Evolutionary conservation across 768 basidiomycete species (phyloP).

Genomic region (Lactarius akahatsu): DNA sequence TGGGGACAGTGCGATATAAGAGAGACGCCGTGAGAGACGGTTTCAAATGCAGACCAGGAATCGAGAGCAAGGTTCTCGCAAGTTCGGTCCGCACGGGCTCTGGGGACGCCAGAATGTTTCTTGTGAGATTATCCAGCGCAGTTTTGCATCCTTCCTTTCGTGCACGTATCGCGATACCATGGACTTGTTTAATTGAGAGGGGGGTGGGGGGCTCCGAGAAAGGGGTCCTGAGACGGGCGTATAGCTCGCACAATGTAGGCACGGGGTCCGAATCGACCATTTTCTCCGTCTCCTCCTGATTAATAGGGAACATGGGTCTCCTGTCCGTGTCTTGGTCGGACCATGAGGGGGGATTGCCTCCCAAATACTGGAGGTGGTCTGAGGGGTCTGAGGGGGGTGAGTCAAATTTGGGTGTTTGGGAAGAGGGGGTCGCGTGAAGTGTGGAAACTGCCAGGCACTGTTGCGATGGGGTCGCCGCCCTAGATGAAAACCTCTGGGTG

Average conservation of each 20-base stretch:
- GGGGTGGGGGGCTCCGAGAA: slow-evolving; percentile 19
- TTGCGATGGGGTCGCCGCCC: slow-evolving; percentile 11
- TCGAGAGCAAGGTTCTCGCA: slow-evolving; percentile 19
- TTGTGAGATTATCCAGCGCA: slow-evolving; percentile 41
- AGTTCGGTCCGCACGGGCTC: slow-evolving; percentile 10
- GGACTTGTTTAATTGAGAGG: slow-evolving; percentile 32
- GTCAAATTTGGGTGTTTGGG: neutral
- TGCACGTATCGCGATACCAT: slow-evolving; percentile 36
- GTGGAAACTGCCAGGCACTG: slow-evolving; percentile 11
- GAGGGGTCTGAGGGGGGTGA: neutral
- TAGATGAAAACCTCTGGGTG: slow-evolving; percentile 15
- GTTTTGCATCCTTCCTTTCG: slow-evolving; percentile 34
- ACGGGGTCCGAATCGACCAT: neutral
- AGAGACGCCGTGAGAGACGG: slow-evolving; percentile 19
- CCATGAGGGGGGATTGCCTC: neutral
- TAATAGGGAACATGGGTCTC: neutral
- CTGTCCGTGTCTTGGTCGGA: neutral
- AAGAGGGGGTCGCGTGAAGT: slow-evolving; percentile 4
- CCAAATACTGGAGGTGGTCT: neutral
- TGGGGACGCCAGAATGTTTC: slow-evolving; percentile 41
- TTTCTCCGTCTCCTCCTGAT: slow-evolving; percentile 13
- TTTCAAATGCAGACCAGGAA: slow-evolving; percentile 6
- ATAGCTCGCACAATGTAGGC: neutral
- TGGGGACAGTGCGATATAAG: slow-evolving; percentile 1
- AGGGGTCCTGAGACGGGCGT: slow-evolving; percentile 5